Evolutionary conservation across 345 rosid genomes (phyloP).

Genomic region (Gossypium sturtianum): DNA sequence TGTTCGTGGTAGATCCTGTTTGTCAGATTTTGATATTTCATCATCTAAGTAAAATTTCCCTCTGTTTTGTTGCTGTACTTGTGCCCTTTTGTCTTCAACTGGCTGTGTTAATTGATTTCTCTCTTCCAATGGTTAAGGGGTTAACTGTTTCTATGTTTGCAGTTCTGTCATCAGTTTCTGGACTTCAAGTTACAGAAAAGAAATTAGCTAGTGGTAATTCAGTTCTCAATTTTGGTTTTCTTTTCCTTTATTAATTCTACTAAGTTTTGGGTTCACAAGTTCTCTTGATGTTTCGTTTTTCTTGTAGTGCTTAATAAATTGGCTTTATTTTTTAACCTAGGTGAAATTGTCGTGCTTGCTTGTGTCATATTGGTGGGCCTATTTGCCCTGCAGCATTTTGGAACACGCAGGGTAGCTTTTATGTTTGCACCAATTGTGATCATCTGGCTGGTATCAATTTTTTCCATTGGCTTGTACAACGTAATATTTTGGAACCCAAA

Average conservation of each 20-base stretch:
- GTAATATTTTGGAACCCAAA: conserved; percentile 68
- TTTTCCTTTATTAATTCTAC: background rate
- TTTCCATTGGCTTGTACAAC: conserved; percentile 72
- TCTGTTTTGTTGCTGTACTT: background rate
- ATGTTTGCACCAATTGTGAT: conserved; percentile 85
- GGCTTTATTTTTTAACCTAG: conserved; percentile 32
- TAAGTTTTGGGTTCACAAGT: background rate
- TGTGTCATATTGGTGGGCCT: conserved; percentile 87
- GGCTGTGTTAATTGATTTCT: background rate
- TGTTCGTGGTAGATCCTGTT: background rate
- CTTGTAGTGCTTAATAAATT: background rate
- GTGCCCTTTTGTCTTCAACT: background rate
- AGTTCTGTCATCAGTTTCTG: conserved; percentile 86
- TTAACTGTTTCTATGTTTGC: conserved; percentile 31
- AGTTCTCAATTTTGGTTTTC: background rate
- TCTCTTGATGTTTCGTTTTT: conserved; percentile 4
- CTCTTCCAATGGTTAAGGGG: background rate
- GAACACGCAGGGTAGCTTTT: conserved; percentile 84
- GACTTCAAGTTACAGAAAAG: conserved; percentile 47
- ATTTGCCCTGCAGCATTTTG: conserved; percentile 91
- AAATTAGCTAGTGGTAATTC: conserved; percentile 54
- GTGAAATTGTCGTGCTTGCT: conserved; percentile 55
- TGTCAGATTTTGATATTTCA: background rate
- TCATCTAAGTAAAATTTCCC: background rate
- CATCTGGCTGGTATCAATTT: conserved; percentile 73